These are phyloP conservation scores for Phytophthora cactorum DNA, from an alignment of 352 stramenopile genomes.

Conservation along the genomic window DNA sequence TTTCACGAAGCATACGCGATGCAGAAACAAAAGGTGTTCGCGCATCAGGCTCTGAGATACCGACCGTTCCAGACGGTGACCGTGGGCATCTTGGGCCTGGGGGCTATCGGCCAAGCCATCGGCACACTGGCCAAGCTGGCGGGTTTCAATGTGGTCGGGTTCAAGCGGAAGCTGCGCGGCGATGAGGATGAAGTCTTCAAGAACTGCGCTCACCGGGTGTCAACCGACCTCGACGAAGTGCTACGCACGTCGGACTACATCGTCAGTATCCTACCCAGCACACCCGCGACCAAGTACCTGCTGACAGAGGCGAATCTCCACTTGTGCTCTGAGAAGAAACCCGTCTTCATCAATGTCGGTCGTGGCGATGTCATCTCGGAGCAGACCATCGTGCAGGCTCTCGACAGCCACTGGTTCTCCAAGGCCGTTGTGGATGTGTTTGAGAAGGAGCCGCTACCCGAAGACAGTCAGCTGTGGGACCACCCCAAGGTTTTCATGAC, in stretches of 20 bases:
- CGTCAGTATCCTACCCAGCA: slow-evolving; percentile 87
- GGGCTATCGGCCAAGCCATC: slow-evolving; percentile 71
- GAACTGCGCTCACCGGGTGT: slow-evolving; percentile 46
- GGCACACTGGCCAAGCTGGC: slow-evolving; percentile 51
- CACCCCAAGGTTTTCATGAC: slow-evolving; percentile 69
- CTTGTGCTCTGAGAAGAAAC: slow-evolving; percentile 57
- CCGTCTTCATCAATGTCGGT: slow-evolving; percentile 91
- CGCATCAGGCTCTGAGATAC: slow-evolving; percentile 44
- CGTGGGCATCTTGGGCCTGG: slow-evolving; percentile 56
- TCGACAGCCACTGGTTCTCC: slow-evolving; percentile 69
- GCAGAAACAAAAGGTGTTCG: slow-evolving; percentile 50
- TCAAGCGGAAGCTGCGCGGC: slow-evolving; percentile 57
- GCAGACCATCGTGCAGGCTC: slow-evolving; percentile 51
- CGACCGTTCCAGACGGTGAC: slow-evolving; percentile 61
- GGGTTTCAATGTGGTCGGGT: slow-evolving; percentile 70
- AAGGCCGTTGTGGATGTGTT: slow-evolving; percentile 59
- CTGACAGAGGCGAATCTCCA: slow-evolving; percentile 56
- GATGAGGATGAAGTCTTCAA: slow-evolving; percentile 17
- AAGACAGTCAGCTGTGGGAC: slow-evolving; percentile 62
- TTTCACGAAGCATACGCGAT: slow-evolving; percentile 54
- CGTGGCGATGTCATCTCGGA: slow-evolving; percentile 83
- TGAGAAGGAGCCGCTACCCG: slow-evolving; percentile 47
- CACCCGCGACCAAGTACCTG: slow-evolving; percentile 65
- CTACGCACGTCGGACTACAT: slow-evolving; percentile 72
- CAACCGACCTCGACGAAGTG: slow-evolving; percentile 52